phyloP scores from a whole-genome alignment of 345 rosid genomes.

The Erysimum cheiranthoides region DNA sequence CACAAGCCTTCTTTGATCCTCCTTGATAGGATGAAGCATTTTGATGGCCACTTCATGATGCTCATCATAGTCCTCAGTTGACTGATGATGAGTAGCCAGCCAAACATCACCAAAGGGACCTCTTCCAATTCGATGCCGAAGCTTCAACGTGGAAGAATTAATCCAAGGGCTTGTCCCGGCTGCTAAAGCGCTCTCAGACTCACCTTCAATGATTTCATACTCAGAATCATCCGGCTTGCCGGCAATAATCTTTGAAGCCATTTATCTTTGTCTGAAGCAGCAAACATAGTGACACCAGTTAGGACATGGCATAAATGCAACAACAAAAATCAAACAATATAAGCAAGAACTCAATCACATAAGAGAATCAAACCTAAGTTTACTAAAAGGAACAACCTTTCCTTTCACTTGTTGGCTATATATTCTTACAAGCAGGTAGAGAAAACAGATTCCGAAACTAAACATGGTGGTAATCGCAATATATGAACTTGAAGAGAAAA shows the following conservation, averaged over 20 bases:
- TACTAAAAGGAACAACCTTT: constrained; percentile 2
- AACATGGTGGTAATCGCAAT: background rate
- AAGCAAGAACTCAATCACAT: constrained; percentile 22
- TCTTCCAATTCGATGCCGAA: constrained; percentile 90
- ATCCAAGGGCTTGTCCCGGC: constrained; percentile 66
- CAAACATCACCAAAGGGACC: constrained; percentile 96
- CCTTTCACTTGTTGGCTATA: background rate
- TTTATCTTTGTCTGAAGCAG: constrained; percentile 39
- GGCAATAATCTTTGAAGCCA: constrained; percentile 67
- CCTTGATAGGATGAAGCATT: constrained; percentile 72
- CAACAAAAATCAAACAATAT: background rate
- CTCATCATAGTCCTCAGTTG: constrained; percentile 65
- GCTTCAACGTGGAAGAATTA: constrained; percentile 68
- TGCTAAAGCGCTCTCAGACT: constrained; percentile 58
- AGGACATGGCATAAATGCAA: background rate
- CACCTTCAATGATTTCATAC: constrained; percentile 75
- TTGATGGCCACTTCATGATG: constrained; percentile 85
- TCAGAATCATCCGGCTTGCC: constrained; percentile 57
- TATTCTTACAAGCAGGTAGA: constrained; percentile 3
- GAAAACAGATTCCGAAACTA: constrained; percentile 15
- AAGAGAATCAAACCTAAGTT: background rate
- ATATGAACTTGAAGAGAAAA: constrained; percentile 33
- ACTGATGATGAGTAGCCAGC: constrained; percentile 85
- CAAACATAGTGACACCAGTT: background rate
- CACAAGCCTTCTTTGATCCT: constrained; percentile 58